Evolutionary conservation across 345 rosid species (phyloP).

Genomic region (Eucalyptus camaldulensis): DNA sequence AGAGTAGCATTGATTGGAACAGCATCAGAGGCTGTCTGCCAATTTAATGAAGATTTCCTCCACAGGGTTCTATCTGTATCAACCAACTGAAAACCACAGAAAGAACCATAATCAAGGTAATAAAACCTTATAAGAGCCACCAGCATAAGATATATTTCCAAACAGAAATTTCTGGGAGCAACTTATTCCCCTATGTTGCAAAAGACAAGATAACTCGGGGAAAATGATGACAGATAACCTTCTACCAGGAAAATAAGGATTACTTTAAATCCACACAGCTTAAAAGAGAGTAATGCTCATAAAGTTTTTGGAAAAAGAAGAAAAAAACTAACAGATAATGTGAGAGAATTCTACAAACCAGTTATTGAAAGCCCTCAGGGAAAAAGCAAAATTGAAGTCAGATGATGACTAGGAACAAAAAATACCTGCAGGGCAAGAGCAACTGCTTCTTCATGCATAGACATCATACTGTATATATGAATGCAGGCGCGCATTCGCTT

Average conservation of each 20-base stretch:
- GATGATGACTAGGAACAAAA: neutral
- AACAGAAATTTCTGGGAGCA: neutral
- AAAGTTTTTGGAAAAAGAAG: neutral
- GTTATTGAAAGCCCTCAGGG: neutral
- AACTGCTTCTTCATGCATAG: conserved; percentile 99
- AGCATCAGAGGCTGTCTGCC: neutral
- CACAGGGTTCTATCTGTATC: neutral
- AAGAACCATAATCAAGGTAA: neutral
- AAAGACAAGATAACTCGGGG: neutral
- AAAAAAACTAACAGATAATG: neutral
- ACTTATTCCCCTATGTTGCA: neutral
- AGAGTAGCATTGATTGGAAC: neutral
- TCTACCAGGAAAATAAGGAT: neutral
- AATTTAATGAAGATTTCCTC: neutral
- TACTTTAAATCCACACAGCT: neutral
- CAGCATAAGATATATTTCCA: neutral
- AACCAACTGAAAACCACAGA: neutral
- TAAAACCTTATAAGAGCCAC: neutral
- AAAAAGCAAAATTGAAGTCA: neutral
- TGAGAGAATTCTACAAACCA: neutral
- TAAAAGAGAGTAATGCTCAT: neutral
- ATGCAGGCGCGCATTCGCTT: conserved; percentile 95
- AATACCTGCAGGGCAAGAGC: conserved; percentile 94
- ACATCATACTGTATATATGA: conserved; percentile 98
- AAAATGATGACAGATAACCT: neutral